Evolutionary conservation across 345 rosid species (phyloP).

Genomic region (Aquilaria sinensis): DNA sequence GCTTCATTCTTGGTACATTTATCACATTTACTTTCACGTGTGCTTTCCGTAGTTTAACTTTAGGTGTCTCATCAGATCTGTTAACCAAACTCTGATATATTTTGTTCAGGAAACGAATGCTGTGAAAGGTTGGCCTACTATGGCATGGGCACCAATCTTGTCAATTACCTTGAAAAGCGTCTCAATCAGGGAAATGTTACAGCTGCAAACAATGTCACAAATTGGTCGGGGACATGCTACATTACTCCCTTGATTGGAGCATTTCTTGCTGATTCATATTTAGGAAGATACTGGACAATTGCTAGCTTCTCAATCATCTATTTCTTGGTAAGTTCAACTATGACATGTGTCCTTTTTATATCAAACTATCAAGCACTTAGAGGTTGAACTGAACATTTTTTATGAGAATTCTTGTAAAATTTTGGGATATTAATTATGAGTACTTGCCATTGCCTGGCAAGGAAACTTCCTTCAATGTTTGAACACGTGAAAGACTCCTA

Average conservation of each 20-base stretch:
- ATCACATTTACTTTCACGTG: neutral
- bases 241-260: slow-evolving; percentile 88
- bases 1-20: slow-evolving; percentile 70
- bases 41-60: too few relatives aligned
- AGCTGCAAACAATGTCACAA: slow-evolving; percentile 80
- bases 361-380: too few relatives aligned
- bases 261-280: slow-evolving; percentile 86
- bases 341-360: too few relatives aligned
- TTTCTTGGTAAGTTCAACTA: slow-evolving; percentile 48
- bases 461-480: too few relatives aligned
- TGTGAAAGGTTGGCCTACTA: slow-evolving; percentile 97
- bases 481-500: too few relatives aligned
- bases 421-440: too few relatives aligned
- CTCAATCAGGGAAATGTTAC: slow-evolving; percentile 66
- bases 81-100: too few relatives aligned
- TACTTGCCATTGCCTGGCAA: too few relatives aligned
- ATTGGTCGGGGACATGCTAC: slow-evolving; percentile 96
- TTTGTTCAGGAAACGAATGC: slow-evolving; percentile 59
- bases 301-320: slow-evolving; percentile 71
- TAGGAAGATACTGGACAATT: slow-evolving; percentile 90
- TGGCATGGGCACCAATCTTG: slow-evolving; percentile 98
- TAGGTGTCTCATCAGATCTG: too few relatives aligned
- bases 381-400: too few relatives aligned
- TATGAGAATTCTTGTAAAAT: too few relatives aligned
- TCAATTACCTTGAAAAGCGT: slow-evolving; percentile 61